Conservation (phyloP, 2,329 filamentous ascomycete species). For the Talaromyces sp. region DNA sequence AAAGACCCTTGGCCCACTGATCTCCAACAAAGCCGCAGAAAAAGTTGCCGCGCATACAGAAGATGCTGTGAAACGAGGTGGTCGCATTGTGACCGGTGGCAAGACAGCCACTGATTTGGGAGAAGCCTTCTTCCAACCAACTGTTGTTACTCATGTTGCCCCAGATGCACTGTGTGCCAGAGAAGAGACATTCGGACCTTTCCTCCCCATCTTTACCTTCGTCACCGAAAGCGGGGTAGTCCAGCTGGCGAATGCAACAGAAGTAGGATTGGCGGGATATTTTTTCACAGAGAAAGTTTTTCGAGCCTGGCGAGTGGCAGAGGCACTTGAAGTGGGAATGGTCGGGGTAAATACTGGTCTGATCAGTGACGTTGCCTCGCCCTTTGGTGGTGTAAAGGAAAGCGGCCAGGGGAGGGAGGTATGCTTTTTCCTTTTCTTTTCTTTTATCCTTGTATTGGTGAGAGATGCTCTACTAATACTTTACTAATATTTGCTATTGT, state of each 20-base stretch:
- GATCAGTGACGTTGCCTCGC: conserved; percentile 28
- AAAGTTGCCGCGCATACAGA: too few relatives aligned
- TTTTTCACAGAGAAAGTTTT: conserved; percentile 53
- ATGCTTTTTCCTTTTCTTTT: background rate
- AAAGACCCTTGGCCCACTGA: too few relatives aligned
- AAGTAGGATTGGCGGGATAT: conserved; percentile 25
- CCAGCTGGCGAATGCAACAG: conserved; percentile 17
- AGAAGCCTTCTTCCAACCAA: background rate
- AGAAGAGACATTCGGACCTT: background rate
- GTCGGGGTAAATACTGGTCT: conserved; percentile 56
- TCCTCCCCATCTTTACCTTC: background rate
- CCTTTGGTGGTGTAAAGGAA: background rate
- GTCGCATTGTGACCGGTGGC: too few relatives aligned
- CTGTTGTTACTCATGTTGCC: background rate
- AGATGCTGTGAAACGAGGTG: too few relatives aligned
- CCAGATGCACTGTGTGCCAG: background rate
- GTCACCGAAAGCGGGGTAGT: conserved; percentile 22
- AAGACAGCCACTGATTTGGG: background rate
- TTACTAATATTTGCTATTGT: background rate
- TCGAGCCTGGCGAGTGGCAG: conserved; percentile 57
- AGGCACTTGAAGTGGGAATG: conserved; percentile 78
- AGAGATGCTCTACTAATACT: too few relatives aligned
- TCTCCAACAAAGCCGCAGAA: too few relatives aligned
- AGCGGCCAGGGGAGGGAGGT: too few relatives aligned
- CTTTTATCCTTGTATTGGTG: too few relatives aligned